A percentile compares a stretch with the other conserved stretches of the same genome.
Conservation (phyloP, 805 yeast species). For the Candida michaelii region DNA sequence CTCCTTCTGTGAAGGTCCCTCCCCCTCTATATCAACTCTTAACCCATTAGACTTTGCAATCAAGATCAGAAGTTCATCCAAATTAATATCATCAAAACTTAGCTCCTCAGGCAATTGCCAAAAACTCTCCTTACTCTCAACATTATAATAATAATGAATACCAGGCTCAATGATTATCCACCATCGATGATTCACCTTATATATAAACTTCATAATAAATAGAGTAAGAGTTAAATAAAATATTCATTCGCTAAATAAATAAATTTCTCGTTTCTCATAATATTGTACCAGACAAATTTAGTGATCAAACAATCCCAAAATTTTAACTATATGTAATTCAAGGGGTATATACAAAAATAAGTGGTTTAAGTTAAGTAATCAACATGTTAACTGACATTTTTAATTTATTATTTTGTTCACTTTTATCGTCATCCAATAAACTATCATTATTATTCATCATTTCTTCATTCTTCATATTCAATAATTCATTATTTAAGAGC, state of each 20-base stretch:
- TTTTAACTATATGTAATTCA: too few species aligned
- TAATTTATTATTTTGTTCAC: constrained; percentile 14
- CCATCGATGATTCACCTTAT: constrained; percentile 10
- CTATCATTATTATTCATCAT: background rate
- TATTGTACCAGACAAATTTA: constrained; percentile 3
- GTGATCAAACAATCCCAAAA: background rate
- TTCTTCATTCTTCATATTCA: background rate
- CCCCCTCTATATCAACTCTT: constrained; percentile 6
- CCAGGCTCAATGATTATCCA: constrained; percentile 13
- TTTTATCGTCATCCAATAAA: constrained; percentile 2
- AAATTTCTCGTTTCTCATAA: constrained; percentile 8
- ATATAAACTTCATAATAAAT: constrained; percentile 12
- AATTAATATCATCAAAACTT: constrained; percentile 5
- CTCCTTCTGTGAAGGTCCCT: too few species aligned
- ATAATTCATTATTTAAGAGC: background rate
- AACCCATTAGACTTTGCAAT: constrained; percentile 16
- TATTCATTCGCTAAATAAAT: constrained; percentile 7
- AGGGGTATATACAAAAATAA: background rate
- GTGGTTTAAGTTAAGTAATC: constrained; percentile 26
- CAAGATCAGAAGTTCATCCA: constrained; percentile 10
- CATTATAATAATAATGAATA: constrained; percentile 14
- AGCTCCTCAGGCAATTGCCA: constrained; percentile 15
- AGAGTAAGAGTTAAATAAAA: background rate
- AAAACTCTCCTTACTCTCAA: background rate
- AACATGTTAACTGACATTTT: constrained; percentile 45